phyloP scores from a whole-genome alignment of 2,329 filamentous ascomycete species.

The Verticillium longisporum region DNA sequence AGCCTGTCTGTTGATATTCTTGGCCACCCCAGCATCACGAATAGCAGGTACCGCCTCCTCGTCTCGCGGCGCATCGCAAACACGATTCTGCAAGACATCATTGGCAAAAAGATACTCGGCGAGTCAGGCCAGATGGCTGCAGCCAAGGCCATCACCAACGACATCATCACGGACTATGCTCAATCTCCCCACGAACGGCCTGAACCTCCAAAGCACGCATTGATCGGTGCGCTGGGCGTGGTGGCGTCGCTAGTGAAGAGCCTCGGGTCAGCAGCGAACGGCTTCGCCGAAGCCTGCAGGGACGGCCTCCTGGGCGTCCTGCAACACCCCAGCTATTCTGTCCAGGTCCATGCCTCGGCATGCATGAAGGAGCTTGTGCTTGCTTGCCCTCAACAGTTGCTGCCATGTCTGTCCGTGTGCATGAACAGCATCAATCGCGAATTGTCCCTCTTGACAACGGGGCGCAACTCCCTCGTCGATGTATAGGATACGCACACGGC shows the following conservation, averaged over 20 bases:
- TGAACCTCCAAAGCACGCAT: slow-evolving; percentile 80
- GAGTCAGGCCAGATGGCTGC: slow-evolving; percentile 84
- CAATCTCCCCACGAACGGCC: slow-evolving; percentile 79
- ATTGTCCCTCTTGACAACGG: slow-evolving; percentile 67
- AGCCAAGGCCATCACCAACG: slow-evolving; percentile 75
- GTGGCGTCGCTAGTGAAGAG: slow-evolving; percentile 71
- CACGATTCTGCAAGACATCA: slow-evolving; percentile 74
- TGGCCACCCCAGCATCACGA: slow-evolving; percentile 65
- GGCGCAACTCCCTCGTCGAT: slow-evolving; percentile 75
- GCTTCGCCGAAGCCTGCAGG: slow-evolving; percentile 74
- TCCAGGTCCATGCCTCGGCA: slow-evolving; percentile 82
- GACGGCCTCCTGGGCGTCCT: slow-evolving; percentile 85
- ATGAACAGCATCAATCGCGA: slow-evolving; percentile 93
- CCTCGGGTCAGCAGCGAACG: slow-evolving; percentile 74
- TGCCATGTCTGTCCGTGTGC: slow-evolving; percentile 88
- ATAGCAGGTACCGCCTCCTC: slow-evolving; percentile 82
- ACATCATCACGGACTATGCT: slow-evolving; percentile 89
- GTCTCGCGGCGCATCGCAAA: slow-evolving; percentile 80
- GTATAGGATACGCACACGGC: slow-evolving; percentile 86
- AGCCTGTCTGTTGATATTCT: slow-evolving; percentile 77
- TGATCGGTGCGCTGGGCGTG: slow-evolving; percentile 73
- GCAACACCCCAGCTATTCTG: slow-evolving; percentile 92
- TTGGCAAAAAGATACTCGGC: slow-evolving; percentile 75
- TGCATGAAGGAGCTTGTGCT: slow-evolving; percentile 83
- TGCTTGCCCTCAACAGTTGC: slow-evolving; percentile 84